Evolutionary conservation across 352 stramenopile species (phyloP).

Genomic region (Globisporangium spiculum): DNA sequence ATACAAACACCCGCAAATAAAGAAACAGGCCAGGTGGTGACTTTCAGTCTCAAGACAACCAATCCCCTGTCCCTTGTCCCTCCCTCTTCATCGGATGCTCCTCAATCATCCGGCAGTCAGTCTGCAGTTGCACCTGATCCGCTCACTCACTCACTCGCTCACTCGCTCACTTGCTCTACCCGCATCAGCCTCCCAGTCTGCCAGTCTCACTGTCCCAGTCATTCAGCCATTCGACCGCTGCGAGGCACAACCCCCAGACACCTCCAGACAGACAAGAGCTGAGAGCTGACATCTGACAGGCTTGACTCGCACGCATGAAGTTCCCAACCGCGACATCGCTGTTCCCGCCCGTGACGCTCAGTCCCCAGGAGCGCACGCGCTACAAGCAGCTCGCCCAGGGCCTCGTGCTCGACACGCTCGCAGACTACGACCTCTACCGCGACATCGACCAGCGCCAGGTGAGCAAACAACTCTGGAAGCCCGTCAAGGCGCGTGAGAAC

Average conservation of each 20-base stretch:
- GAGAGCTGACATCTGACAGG: too few species aligned
- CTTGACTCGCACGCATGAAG: constrained; percentile 16
- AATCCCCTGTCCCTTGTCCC: neutral
- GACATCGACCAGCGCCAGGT: constrained; percentile 26
- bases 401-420: constrained; percentile 28
- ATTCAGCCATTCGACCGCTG: neutral
- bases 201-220: too few species aligned
- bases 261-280: too few species aligned
- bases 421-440: constrained; percentile 27
- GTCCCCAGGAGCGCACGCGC: constrained; percentile 25
- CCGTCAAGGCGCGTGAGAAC: constrained; percentile 44
- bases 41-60: neutral
- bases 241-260: neutral
- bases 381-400: constrained; percentile 23
- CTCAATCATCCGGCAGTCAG: neutral
- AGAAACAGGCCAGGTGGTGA: neutral
- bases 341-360: constrained; percentile 30
- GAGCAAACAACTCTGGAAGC: constrained; percentile 42
- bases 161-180: neutral
- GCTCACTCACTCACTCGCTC: neutral
- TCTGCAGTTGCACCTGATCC: neutral
- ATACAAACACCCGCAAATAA: neutral
- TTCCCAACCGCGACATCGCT: constrained; percentile 25
- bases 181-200: neutral
- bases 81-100: too few species aligned